phyloP scores from a whole-genome alignment of 2,329 filamentous ascomycete genomes.

The Trichoderma atroviride region DNA sequence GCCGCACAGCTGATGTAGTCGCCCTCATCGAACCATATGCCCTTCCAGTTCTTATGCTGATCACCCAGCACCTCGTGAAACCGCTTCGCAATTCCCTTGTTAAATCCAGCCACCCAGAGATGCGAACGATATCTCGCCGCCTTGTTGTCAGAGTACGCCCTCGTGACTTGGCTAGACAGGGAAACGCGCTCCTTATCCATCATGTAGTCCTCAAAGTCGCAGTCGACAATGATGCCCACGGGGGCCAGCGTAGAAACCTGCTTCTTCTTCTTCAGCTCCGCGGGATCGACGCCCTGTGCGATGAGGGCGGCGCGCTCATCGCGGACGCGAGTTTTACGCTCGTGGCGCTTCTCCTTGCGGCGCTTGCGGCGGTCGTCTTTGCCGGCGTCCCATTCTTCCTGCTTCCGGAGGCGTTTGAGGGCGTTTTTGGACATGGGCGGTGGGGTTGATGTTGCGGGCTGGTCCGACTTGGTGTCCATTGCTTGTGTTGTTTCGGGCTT shows the following conservation, averaged over 20 bases:
- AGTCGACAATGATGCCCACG: conserved; percentile 83
- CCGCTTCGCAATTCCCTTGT: conserved; percentile 71
- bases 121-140: conserved; percentile 68
- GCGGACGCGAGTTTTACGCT: conserved; percentile 51
- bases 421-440: conserved; percentile 77
- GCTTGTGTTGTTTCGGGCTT: not conserved
- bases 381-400: conserved; percentile 74
- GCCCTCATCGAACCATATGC: conserved; percentile 70
- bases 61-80: conserved; percentile 75
- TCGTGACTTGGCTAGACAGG: conserved; percentile 78
- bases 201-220: conserved; percentile 91
- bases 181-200: conserved; percentile 81
- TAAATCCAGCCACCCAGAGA: conserved; percentile 77
- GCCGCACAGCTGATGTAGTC: conserved; percentile 73
- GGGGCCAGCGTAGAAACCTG: conserved; percentile 61
- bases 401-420: conserved; percentile 74
- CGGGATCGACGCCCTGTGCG: conserved; percentile 50
- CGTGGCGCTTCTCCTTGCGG: conserved; percentile 58
- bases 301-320: conserved; percentile 53
- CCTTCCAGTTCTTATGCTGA: conserved; percentile 78
- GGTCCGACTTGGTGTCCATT: not conserved
- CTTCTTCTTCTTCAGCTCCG: conserved; percentile 40
- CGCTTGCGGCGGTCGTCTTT: conserved; percentile 60
- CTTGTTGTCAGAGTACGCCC: conserved; percentile 87
- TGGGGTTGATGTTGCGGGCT: conserved; percentile 17